phyloP scores from a whole-genome alignment of 2,329 filamentous ascomycete genomes.

The Colletotrichum lentis region DNA sequence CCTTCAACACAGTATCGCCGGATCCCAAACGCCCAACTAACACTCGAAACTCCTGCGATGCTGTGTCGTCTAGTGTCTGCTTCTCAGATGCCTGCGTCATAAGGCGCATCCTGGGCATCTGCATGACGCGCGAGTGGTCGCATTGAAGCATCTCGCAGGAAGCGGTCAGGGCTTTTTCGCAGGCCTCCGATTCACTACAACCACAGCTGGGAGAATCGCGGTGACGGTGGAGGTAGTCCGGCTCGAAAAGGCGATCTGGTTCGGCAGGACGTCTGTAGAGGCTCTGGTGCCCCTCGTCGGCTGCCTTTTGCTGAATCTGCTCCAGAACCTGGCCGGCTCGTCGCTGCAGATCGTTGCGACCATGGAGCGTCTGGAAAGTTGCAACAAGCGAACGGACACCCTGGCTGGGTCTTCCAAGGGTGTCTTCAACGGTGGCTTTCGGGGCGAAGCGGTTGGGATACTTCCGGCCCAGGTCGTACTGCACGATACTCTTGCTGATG shows the following conservation, averaged over 20 bases:
- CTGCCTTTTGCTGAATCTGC: background rate
- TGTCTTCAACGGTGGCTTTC: slow-evolving; percentile 43
- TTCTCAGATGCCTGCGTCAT: background rate
- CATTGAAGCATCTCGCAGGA: slow-evolving; percentile 43
- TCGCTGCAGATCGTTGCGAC: slow-evolving; percentile 32
- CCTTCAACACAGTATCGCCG: slow-evolving; percentile 47
- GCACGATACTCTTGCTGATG: slow-evolving; percentile 44
- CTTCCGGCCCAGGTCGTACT: slow-evolving; percentile 44
- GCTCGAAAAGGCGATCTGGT: slow-evolving; percentile 44
- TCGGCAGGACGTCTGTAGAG: slow-evolving; percentile 43
- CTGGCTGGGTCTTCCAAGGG: slow-evolving; percentile 41
- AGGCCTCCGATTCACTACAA: slow-evolving; percentile 34
- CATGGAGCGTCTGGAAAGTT: slow-evolving; percentile 24
- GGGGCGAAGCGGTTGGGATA: slow-evolving; percentile 41
- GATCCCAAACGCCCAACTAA: slow-evolving; percentile 34
- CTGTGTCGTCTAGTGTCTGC: background rate
- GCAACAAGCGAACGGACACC: slow-evolving; percentile 44
- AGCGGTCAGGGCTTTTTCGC: slow-evolving; percentile 31
- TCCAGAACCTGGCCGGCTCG: background rate
- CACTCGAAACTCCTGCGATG: background rate
- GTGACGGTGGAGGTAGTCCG: slow-evolving; percentile 48
- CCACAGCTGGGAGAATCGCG: slow-evolving; percentile 14
- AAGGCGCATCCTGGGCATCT: slow-evolving; percentile 17
- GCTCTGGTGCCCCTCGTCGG: background rate
- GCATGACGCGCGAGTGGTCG: slow-evolving; percentile 23